Evolutionary conservation across 345 rosid species (phyloP), one percentile per base, ranked within the genome.

Genomic region (Capsella bursapastoris): DNA sequence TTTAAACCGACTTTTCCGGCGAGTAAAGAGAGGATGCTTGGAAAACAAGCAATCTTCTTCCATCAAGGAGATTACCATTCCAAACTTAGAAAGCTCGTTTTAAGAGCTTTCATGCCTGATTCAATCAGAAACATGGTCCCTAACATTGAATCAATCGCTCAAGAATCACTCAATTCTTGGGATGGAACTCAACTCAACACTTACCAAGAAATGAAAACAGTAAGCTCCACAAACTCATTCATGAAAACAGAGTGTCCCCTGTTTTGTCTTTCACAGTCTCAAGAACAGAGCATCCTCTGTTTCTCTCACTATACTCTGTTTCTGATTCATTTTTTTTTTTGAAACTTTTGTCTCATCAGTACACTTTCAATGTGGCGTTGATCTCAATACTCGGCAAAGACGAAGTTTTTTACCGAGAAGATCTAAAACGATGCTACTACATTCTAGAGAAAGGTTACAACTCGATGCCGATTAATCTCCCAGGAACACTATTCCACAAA

Each of bases 1-100:
- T 91, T 94, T 87, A 88, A 83, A 79, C 97, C 98, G 5, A 91
- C 97, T 5, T 94, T 90, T 76, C 98, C 98, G 4, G 87, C 86
- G 71, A 90, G 96, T 80, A 94, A 94, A 80, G 98, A 94, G 66
- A 84, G 77, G 28, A 83, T 94, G 64, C 84, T 94, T 7, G 98
- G 98, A 0, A 93, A 89, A 6, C 84, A 90, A 1, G 97, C 96
- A 4, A 73, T 94, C 66, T 94, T 94, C 65, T 94, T 88, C 43
- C 98, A 94, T 78, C 90, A 88, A 74, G 98, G 97, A 63, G 85
- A 84, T 34, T 88, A 94, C 66, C 98, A 94, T 80, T 6, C 80
- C 12, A 85, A 86, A 22, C 77, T 94, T 0, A 78, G 97, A 76
- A 88, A 86, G 77, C 77, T 88, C 27, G 93, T 94, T 61, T 88